Conservation (phyloP, 192 early-diverging fungal species). For the Backusella luteola region DNA sequence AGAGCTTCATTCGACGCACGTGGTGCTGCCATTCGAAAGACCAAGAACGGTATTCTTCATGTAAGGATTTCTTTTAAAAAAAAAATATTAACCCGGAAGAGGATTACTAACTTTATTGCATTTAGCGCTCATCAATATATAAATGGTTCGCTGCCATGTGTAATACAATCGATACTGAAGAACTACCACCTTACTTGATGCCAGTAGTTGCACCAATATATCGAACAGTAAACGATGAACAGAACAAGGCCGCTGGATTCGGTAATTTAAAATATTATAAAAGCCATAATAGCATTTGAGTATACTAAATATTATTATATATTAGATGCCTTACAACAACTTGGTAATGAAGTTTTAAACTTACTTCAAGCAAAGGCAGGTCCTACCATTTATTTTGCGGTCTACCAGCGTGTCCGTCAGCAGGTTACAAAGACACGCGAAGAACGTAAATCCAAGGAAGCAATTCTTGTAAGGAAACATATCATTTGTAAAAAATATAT, state of each 20-base stretch:
- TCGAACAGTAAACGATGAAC: constrained; percentile 74
- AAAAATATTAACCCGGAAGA: background rate
- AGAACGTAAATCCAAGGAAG: constrained; percentile 20
- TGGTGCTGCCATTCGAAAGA: constrained; percentile 47
- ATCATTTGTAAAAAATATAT: background rate
- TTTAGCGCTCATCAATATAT: constrained; percentile 79
- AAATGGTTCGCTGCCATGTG: constrained; percentile 90
- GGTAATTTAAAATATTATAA: constrained; percentile 45
- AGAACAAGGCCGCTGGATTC: constrained; percentile 56
- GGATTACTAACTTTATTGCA: constrained; percentile 23
- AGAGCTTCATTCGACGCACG: constrained; percentile 64
- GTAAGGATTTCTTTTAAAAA: constrained; percentile 36
- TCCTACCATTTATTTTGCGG: constrained; percentile 62
- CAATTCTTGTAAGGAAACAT: constrained; percentile 7
- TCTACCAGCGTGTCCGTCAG: constrained; percentile 67
- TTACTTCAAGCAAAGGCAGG: constrained; percentile 75
- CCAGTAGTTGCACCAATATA: constrained; percentile 79
- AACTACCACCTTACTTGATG: constrained; percentile 63
- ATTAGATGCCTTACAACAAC: constrained; percentile 67
- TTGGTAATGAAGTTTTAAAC: constrained; percentile 80
- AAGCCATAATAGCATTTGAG: background rate
- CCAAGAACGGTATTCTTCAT: constrained; percentile 20
- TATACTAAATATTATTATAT: background rate
- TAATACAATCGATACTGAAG: constrained; percentile 54
- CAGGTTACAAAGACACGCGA: constrained; percentile 41